A percentile compares a stretch with the other conserved stretches of the same genome.
These are phyloP conservation scores for Neofusicoccum laricinum DNA, from an alignment of 2,329 filamentous ascomycete genomes.

Conservation along the genomic window DNA sequence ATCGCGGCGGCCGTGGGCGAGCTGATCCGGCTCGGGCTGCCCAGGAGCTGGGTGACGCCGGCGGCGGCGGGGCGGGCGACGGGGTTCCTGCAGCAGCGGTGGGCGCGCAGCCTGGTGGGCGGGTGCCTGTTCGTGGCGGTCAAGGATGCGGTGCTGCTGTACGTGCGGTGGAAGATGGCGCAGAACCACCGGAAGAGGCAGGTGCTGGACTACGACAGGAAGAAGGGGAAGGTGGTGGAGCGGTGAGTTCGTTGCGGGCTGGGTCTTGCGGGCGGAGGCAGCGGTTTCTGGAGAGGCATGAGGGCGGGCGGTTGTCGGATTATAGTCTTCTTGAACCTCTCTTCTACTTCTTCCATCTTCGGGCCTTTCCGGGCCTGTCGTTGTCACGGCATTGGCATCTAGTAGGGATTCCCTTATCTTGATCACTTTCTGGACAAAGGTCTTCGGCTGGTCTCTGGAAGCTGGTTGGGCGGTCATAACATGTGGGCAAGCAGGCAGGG, in stretches of 20 bases:
- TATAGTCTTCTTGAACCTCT: no score
- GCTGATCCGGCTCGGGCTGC: slow-evolving; percentile 65
- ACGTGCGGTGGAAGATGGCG: slow-evolving; percentile 53
- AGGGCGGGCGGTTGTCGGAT: no score
- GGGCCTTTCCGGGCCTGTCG: no score
- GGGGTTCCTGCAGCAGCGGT: slow-evolving; percentile 71
- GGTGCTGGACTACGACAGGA: slow-evolving; percentile 42
- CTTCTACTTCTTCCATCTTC: no score
- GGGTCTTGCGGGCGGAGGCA: no score
- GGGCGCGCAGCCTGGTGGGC: slow-evolving; percentile 85
- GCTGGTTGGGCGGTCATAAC: not conserved
- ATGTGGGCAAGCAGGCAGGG: not conserved
- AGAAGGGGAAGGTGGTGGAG: slow-evolving; percentile 18
- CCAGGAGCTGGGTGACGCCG: slow-evolving; percentile 61
- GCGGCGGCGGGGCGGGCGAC: slow-evolving; percentile 32
- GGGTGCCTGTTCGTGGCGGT: slow-evolving; percentile 85
- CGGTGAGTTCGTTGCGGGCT: not conserved
- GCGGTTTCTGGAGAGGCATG: no score
- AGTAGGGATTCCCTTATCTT: no score
- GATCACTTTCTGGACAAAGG: no score
- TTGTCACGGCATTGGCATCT: no score
- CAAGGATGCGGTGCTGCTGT: slow-evolving; percentile 65
- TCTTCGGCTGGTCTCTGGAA: not conserved
- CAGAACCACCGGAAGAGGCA: slow-evolving; percentile 45
- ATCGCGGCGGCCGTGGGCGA: slow-evolving; percentile 79